Percentiles rank a stretch among this genome's conserved stretches.
phyloP scores from a whole-genome alignment of 2,329 filamentous ascomycete species.

The Colletotrichum kahawae region DNA sequence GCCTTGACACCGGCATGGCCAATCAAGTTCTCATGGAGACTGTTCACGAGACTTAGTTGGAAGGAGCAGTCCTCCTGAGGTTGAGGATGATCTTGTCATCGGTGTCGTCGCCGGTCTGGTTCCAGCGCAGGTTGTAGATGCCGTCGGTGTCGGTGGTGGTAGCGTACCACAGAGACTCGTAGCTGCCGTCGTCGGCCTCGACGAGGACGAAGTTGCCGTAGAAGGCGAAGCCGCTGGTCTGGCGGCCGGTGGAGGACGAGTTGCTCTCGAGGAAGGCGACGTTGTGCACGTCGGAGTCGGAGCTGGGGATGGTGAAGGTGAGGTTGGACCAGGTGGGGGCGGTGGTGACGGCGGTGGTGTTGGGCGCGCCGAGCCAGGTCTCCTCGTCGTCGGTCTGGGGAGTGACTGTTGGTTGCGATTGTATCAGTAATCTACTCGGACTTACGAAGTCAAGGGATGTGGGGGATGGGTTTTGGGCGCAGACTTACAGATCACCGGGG shows the following conservation, averaged over 20 bases:
- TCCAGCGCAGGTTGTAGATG: constrained; percentile 29
- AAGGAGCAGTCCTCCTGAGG: constrained; percentile 26
- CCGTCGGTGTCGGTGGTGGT: constrained; percentile 16
- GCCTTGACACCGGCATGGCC: background rate
- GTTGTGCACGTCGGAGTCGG: constrained; percentile 21
- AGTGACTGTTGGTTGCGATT: constrained; percentile 5
- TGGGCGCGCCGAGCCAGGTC: constrained; percentile 24
- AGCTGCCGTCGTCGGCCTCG: background rate
- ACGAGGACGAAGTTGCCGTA: constrained; percentile 27
- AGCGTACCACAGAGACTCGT: constrained; percentile 28
- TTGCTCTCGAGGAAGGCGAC: constrained; percentile 24
- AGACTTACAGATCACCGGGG: constrained; percentile 11
- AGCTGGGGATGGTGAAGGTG: constrained; percentile 28
- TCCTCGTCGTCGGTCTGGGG: background rate
- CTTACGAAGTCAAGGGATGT: background rate
- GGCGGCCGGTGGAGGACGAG: background rate
- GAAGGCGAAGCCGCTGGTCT: constrained; percentile 28
- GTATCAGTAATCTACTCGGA: background rate
- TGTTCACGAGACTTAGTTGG: background rate
- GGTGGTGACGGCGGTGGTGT: constrained; percentile 4
- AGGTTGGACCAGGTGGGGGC: constrained; percentile 27
- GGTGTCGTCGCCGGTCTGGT: constrained; percentile 21
- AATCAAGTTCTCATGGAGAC: background rate
- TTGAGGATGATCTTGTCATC: constrained; percentile 22
- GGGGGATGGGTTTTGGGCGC: background rate